Evolutionary conservation across 1,284 basidiomycete genomes (phyloP).

Genomic region (Porphyrellus sp.): DNA sequence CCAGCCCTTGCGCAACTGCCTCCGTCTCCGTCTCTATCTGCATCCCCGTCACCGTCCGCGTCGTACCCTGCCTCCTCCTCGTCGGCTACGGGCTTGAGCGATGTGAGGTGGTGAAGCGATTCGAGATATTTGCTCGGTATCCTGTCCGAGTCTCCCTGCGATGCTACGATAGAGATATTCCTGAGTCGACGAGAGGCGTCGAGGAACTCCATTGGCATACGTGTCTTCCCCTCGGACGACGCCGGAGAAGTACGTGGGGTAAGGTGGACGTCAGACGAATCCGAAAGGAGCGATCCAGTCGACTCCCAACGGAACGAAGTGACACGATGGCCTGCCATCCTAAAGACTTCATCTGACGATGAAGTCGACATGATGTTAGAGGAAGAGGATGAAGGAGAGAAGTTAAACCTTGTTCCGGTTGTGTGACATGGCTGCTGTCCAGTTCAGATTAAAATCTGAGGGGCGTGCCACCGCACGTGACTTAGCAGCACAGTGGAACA

Average conservation of each 20-base stretch:
- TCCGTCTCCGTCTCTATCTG: background rate
- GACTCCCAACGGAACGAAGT: slow-evolving; percentile 15
- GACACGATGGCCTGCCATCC: background rate
- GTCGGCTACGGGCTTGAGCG: background rate
- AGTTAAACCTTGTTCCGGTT: slow-evolving; percentile 9
- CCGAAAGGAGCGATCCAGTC: slow-evolving; percentile 15
- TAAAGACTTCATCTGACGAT: slow-evolving; percentile 14
- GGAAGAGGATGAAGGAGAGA: background rate
- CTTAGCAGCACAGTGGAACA: too few species aligned
- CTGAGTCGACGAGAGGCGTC: slow-evolving; percentile 14
- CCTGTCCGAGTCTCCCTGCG: background rate
- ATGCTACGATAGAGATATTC: background rate
- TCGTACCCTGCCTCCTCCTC: slow-evolving; percentile 31
- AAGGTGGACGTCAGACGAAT: slow-evolving; percentile 15
- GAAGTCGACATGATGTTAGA: slow-evolving; percentile 14
- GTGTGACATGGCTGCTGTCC: background rate
- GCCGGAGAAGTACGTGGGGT: slow-evolving; percentile 24
- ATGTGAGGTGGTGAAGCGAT: background rate
- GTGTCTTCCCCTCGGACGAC: slow-evolving; percentile 3
- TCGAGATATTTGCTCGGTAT: slow-evolving; percentile 1
- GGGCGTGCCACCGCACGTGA: too few species aligned
- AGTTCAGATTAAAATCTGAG: slow-evolving; percentile 11
- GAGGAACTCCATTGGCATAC: slow-evolving; percentile 10
- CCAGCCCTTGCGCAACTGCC: background rate
- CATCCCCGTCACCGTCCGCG: slow-evolving; percentile 13